phyloP scores from a whole-genome alignment of 345 rosid species.

The Eucalyptus sp. region DNA sequence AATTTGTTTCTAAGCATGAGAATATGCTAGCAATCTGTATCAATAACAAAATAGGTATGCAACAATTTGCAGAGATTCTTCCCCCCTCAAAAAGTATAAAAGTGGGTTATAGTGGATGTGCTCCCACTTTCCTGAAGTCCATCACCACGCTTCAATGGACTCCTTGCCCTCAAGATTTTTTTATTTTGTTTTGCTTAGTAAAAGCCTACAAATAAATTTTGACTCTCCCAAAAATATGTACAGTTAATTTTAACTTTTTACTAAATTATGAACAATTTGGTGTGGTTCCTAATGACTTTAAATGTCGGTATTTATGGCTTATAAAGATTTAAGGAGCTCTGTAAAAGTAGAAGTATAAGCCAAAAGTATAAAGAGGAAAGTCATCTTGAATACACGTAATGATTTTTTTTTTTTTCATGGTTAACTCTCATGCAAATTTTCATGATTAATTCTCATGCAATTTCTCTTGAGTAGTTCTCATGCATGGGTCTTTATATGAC shows the following conservation, averaged over 20 bases:
- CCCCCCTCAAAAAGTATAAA: background rate
- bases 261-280: background rate
- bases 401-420: background rate
- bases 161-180: background rate
- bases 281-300: background rate
- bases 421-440: background rate
- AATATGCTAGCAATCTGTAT: background rate
- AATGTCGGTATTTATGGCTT: background rate
- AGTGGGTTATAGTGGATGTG: background rate
- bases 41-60: background rate
- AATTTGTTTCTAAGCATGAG: background rate
- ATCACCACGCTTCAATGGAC: background rate
- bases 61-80: background rate
- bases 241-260: background rate
- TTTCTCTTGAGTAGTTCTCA: background rate
- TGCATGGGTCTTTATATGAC: background rate
- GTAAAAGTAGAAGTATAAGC: background rate
- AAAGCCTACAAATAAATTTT: background rate
- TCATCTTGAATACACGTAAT: background rate
- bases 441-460: background rate
- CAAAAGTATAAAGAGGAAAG: background rate
- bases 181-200: background rate
- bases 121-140: background rate
- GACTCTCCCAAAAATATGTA: background rate
- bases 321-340: background rate